Base-by-base conservation (phyloP, 2,329 filamentous ascomycete species). In the Ophiostoma ulmi region DNA sequence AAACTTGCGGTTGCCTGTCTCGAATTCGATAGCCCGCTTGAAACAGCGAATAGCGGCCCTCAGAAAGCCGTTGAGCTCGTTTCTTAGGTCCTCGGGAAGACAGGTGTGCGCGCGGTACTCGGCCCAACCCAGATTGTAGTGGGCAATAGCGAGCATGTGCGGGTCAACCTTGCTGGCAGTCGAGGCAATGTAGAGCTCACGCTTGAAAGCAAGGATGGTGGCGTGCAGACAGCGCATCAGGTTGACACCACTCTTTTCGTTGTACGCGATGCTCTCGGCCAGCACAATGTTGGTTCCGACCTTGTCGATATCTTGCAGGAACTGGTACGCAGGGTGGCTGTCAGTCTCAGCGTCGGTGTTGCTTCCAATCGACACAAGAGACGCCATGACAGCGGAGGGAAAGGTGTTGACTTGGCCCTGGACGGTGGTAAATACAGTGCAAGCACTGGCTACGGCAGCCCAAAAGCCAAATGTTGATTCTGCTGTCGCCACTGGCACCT, bases 91-190 rank as follows among this genome's bases (percentile, higher is more conserved):
- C 1, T 78, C 78, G 48, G 85, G 85, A 26, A 92, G 82, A 76
- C 88, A 92, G 13, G 84, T 81, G 77, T 96, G 92, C 0, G 93
- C 91, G 64, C 90, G 87, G 77, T 95, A 88, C 78, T 99, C 95
- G 1, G 92, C 91, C 92, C 94, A 98, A 61, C 95, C 95, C 22
- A 99, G 83, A 76, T 99, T 99, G 80, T 97, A 99, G 85, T 94
- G 95, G 0, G 94, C 92, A n/a, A 98, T 92, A 1, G 95, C 92
- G 79, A 96, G 94, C 3, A 94, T 94, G 78, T 97, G 92, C 8
- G 87, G 78, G 76, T 99, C 94, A 72, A 89, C 83, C 0, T 20
- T 90, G 90, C 48, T 89, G 86, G 75, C 91, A 82, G 88, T 87
- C 90, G 55, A 88, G 86, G 75, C 91, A 82, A 89, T 87, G 74